Percentiles rank a stretch among this genome's conserved stretches.
Evolutionary conservation across 805 yeast genomes (phyloP).

Genomic region (Helenozyma rhizophorensis): DNA sequence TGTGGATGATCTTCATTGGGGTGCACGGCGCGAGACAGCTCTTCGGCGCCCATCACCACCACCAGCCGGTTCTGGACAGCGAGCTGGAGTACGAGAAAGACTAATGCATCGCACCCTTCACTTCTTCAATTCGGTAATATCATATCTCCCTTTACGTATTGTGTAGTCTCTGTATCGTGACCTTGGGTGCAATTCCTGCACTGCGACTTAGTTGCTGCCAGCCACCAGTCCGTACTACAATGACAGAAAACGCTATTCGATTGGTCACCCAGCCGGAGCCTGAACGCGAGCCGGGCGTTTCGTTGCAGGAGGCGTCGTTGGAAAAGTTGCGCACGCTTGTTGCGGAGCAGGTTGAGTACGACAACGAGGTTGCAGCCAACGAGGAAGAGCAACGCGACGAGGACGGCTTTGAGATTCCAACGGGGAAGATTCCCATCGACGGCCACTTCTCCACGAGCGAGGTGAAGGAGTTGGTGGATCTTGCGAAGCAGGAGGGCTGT

Average conservation of each 20-base stretch:
- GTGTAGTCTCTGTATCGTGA: too few relatives aligned
- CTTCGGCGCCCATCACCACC: background rate
- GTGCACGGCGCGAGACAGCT: too few relatives aligned
- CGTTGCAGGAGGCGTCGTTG: too few relatives aligned
- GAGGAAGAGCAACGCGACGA: conserved; percentile 17
- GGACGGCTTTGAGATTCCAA: conserved; percentile 36
- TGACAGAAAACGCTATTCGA: conserved; percentile 17
- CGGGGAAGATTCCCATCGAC: conserved; percentile 36
- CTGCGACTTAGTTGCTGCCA: too few relatives aligned
- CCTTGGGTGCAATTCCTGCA: too few relatives aligned
- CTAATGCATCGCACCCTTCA: too few relatives aligned
- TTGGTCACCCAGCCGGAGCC: conserved; percentile 28
- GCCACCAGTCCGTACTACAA: too few relatives aligned
- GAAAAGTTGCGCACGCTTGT: too few relatives aligned
- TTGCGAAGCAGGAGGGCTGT: conserved; percentile 29
- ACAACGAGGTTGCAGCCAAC: conserved; percentile 5
- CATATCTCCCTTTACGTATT: too few relatives aligned
- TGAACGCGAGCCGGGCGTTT: too few relatives aligned
- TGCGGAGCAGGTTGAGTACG: too few relatives aligned
- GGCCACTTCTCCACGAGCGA: conserved; percentile 38
- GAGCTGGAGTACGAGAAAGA: background rate
- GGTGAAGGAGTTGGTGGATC: conserved; percentile 24
- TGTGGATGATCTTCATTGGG: conserved; percentile 1
- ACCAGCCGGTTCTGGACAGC: background rate
- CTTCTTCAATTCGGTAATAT: too few relatives aligned